A percentile compares a stretch with the other conserved stretches of the same genome.
These are phyloP conservation scores for Fusarium dimerum DNA, from an alignment of 2,329 filamentous ascomycete genomes.

Conservation along the genomic window DNA sequence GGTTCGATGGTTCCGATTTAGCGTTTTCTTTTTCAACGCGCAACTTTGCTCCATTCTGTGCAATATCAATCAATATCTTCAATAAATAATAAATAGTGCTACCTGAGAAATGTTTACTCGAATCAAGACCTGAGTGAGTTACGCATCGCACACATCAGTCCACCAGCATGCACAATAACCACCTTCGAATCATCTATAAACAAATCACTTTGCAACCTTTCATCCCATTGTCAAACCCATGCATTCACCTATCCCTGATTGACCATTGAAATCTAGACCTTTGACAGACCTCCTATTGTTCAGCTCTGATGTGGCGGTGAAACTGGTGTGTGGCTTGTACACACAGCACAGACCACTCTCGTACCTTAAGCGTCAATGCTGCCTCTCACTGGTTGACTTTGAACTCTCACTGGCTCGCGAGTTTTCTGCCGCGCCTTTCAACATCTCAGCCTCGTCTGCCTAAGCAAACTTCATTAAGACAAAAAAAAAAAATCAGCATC, in stretches of 20 bases:
- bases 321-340: neutral
- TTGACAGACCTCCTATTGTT: neutral
- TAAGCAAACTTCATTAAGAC: constrained; percentile 12
- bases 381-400: neutral
- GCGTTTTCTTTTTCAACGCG: too few relatives aligned
- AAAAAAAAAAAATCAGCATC: neutral
- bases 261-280: neutral
- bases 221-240: neutral
- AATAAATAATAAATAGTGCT: too few relatives aligned
- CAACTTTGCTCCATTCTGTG: too few relatives aligned
- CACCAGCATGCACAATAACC: too few relatives aligned
- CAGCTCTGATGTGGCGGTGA: neutral
- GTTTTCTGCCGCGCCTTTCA: constrained; percentile 2
- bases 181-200: too few relatives aligned
- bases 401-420: neutral
- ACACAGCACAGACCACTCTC: neutral
- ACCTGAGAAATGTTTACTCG: too few relatives aligned
- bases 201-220: too few relatives aligned
- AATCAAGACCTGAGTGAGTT: too few relatives aligned
- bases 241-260: neutral
- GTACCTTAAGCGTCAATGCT: neutral
- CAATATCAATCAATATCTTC: too few relatives aligned
- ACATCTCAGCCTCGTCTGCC: constrained; percentile 27
- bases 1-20: too few relatives aligned
- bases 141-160: too few relatives aligned